Evolutionary conservation across 257 asterid species (phyloP).

Genomic region (Plantago ovata): DNA sequence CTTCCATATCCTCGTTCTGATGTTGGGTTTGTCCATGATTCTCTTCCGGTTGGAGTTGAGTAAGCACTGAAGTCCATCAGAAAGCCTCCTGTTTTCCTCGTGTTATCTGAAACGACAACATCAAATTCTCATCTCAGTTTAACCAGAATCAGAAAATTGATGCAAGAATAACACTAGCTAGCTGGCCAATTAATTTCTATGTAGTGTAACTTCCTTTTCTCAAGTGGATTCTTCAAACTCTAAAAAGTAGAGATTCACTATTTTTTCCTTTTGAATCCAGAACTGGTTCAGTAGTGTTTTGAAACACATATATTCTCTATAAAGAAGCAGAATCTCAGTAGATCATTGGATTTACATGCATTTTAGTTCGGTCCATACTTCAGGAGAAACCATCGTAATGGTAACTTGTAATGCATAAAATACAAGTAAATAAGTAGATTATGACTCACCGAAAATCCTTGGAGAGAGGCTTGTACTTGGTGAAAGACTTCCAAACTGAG

Average conservation of each 20-base stretch:
- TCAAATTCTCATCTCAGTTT: slow-evolving; percentile 10
- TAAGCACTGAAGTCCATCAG: slow-evolving; percentile 65
- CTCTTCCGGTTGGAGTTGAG: slow-evolving; percentile 38
- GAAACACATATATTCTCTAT: too few species aligned
- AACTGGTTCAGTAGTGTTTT: too few species aligned
- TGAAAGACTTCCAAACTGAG: slow-evolving; percentile 53
- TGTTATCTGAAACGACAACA: slow-evolving; percentile 44
- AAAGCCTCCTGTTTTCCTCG: slow-evolving; percentile 52
- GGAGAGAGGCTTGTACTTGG: slow-evolving; percentile 38
- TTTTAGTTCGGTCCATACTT: not conserved
- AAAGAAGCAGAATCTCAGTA: too few species aligned
- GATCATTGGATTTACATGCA: too few species aligned
- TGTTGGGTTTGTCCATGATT: slow-evolving; percentile 39
- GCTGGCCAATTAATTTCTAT: too few species aligned
- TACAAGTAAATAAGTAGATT: not conserved
- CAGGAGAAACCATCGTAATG: not conserved
- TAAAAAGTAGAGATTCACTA: too few species aligned
- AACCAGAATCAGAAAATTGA: not conserved
- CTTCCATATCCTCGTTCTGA: slow-evolving; percentile 36
- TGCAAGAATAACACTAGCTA: too few species aligned
- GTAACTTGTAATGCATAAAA: not conserved
- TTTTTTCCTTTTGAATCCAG: too few species aligned
- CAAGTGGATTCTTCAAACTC: too few species aligned
- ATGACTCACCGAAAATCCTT: slow-evolving; percentile 52
- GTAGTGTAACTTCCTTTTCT: too few species aligned